Percentiles rank a stretch among this genome's conserved stretches.
These are phyloP conservation scores for Dactylellina cionopaga DNA, from an alignment of 2,329 filamentous ascomycete genomes.

Conservation along the genomic window DNA sequence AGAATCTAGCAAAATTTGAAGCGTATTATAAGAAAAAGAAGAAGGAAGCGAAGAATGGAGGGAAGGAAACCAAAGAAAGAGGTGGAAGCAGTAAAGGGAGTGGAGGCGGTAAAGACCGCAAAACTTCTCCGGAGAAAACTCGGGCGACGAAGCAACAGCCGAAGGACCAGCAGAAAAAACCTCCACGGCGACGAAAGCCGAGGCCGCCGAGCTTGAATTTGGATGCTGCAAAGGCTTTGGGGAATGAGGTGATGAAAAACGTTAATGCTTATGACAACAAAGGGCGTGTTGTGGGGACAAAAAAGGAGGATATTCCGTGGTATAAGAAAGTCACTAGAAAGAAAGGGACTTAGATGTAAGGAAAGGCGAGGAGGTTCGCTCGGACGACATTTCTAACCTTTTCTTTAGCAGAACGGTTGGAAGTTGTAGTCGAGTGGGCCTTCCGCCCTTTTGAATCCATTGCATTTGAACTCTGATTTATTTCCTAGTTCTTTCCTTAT, in stretches of 20 bases:
- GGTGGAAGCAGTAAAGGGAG: neutral
- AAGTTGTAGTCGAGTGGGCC: too few relatives aligned
- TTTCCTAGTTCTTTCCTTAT: neutral
- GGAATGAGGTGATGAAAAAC: neutral
- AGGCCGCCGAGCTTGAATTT: neutral
- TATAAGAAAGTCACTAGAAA: too few relatives aligned
- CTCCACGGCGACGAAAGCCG: conserved; percentile 2
- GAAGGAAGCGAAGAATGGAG: neutral
- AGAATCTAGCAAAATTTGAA: neutral
- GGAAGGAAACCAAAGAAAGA: neutral
- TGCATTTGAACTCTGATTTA: too few relatives aligned
- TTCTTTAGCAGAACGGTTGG: too few relatives aligned
- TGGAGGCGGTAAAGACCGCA: neutral
- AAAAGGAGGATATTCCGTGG: neutral
- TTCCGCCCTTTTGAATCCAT: too few relatives aligned
- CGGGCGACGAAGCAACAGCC: neutral
- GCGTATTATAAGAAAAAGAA: neutral
- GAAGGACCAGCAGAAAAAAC: neutral
- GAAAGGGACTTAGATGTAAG: too few relatives aligned
- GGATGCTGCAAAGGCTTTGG: neutral
- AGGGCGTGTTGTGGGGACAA: neutral
- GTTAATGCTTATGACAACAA: conserved; percentile 5
- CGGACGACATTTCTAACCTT: too few relatives aligned
- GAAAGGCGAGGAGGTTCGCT: too few relatives aligned
- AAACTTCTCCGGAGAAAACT: neutral